phyloP scores from a whole-genome alignment of 2,329 filamentous ascomycete genomes.

The Trichoderma aggressivum region DNA sequence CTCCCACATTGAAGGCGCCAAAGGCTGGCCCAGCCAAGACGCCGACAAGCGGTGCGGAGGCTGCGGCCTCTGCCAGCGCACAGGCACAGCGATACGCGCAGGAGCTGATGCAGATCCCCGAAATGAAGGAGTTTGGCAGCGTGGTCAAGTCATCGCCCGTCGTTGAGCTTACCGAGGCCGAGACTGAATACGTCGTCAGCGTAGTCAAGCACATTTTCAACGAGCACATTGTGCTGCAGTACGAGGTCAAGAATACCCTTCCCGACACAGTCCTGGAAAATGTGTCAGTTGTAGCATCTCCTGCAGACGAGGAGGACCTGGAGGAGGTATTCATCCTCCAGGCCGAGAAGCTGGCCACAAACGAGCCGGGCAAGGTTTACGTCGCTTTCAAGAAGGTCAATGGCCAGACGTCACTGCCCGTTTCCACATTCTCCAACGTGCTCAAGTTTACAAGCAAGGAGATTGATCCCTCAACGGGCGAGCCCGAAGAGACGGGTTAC shows the following conservation, averaged over 20 bases:
- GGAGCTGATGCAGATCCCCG: conserved; percentile 82
- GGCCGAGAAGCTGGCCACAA: conserved; percentile 73
- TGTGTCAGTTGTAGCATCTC: conserved; percentile 76
- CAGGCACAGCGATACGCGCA: conserved; percentile 85
- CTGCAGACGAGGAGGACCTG: conserved; percentile 74
- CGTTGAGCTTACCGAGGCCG: conserved; percentile 90
- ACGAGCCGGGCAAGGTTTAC: conserved; percentile 90
- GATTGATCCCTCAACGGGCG: conserved; percentile 89
- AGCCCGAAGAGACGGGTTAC: conserved; percentile 88
- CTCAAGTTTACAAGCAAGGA: conserved; percentile 98
- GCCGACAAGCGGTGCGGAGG: conserved; percentile 66
- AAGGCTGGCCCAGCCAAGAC: conserved; percentile 74
- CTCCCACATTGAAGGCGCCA: conserved; percentile 90
- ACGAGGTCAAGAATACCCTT: conserved; percentile 96
- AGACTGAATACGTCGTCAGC: conserved; percentile 94
- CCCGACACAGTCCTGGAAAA: conserved; percentile 87
- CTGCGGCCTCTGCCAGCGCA: conserved; percentile 71
- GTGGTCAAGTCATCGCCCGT: conserved; percentile 87
- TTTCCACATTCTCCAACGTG: conserved; percentile 81
- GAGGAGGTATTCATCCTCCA: conserved; percentile 95
- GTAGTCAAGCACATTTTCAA: conserved; percentile 98
- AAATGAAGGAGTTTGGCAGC: conserved; percentile 83
- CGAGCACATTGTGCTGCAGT: conserved; percentile 92
- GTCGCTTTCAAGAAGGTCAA: conserved; percentile 85
- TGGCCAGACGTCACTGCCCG: conserved; percentile 72